Base-by-base conservation (phyloP, 2,329 filamentous ascomycete genomes). In the Diaporthe australafricana region DNA sequence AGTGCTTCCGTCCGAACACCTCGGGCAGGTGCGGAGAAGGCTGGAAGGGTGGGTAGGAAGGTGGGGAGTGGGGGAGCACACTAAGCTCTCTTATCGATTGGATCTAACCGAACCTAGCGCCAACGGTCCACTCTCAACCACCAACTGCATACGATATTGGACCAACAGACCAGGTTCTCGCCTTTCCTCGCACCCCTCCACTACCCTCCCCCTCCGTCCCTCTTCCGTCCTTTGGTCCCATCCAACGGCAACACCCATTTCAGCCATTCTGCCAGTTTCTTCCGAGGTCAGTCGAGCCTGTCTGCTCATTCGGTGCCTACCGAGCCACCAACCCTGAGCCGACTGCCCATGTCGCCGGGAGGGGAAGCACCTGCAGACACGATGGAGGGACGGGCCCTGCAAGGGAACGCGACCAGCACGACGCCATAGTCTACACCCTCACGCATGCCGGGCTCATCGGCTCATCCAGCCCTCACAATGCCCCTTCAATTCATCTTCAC, bases 71-170 rank as follows among this genome's bases (percentile, higher is more conserved):
- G 42, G 45, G 45, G 30, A 55, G 32, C 52, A 8, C 40, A 27
- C 42, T 27, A 48, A 57, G 53, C 40, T 60, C 66, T 57, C 52
- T 69, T 60, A 69, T 69, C 52, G 53, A 40, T 40, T 60, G 52
- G 42, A 60, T 47, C 53, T 69, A 69, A 57, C 53, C 53, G 53
- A 60, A 60, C 53, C 35, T 50, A 65, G 45, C 32, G n/a, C 45
- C 27, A 69, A 57, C 53, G 53, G 66, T 42, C 53, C 66, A 50
- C 42, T 38, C 50, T 60, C 30, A 20, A 60, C 66, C 3, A 60
- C 66, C 53, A 35, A 57, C 66, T 68, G 66, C 53, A 68, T 14
- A 32, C 60, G 47, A 65, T 65, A 65, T 65, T 65, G 60, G 60
- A 63, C 57, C 42, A 27, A 30, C n/a, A n/a, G 32, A 35, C 32